Evolutionary conservation across 2,329 filamentous ascomycete species (phyloP).

Genomic region (Torrubiellomyces zombiae): DNA sequence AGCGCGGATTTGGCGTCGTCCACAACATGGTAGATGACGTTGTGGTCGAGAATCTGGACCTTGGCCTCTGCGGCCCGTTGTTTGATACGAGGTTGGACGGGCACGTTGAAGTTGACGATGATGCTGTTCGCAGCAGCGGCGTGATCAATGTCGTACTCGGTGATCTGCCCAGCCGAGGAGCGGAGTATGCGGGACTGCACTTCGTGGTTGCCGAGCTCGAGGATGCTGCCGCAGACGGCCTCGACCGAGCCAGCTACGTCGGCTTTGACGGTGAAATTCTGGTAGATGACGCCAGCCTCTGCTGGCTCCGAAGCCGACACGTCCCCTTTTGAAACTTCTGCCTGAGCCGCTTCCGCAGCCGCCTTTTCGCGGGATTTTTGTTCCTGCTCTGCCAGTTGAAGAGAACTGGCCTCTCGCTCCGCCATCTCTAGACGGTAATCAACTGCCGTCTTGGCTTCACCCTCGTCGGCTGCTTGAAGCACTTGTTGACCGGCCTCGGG

Average conservation of each 20-base stretch:
- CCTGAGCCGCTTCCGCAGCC: conserved; percentile 20
- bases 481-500: conserved; percentile 78
- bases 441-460: conserved; percentile 60
- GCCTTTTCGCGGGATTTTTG: conserved; percentile 40
- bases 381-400: conserved; percentile 62
- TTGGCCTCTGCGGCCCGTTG: conserved; percentile 52
- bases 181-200: conserved; percentile 62
- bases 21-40: conserved; percentile 66
- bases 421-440: conserved; percentile 57
- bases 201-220: conserved; percentile 70
- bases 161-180: conserved; percentile 59
- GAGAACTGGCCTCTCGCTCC: conserved; percentile 57
- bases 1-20: conserved; percentile 57
- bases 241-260: conserved; percentile 92
- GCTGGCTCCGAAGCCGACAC: conserved; percentile 20
- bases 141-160: conserved; percentile 78
- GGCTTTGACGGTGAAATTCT: conserved; percentile 79
- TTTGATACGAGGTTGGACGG: conserved; percentile 49
- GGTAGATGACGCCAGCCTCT: conserved; percentile 28
- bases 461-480: conserved; percentile 65
- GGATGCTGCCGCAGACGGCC: conserved; percentile 64
- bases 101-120: conserved; percentile 75
- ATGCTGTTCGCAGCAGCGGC: conserved; percentile 59
- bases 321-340: conserved; percentile 18
- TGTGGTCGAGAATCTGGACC: conserved; percentile 70